A percentile compares a stretch with the other conserved stretches of the same genome.
phyloP scores from a whole-genome alignment of 768 basidiomycete species.

The Pleurotus eryngii region DNA sequence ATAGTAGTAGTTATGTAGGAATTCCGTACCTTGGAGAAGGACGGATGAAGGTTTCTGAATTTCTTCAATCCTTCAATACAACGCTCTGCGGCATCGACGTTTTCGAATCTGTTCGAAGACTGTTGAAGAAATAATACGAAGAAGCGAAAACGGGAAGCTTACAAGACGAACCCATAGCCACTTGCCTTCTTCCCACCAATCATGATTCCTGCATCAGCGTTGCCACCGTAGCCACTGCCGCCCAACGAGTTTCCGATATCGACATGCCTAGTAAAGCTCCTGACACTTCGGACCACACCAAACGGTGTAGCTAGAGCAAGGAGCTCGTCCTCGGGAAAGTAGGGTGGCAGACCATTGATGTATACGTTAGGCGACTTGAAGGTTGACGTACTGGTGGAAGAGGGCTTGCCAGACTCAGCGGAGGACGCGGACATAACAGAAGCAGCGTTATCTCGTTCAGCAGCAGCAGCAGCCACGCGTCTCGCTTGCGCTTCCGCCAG shows the following conservation, averaged over 20 bases:
- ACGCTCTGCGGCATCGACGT: constrained; percentile 62
- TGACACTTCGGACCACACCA: constrained; percentile 71
- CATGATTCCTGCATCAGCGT: constrained; percentile 6
- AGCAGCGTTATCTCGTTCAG: neutral
- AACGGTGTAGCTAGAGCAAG: constrained; percentile 70
- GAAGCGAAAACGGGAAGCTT: neutral
- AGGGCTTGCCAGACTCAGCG: neutral
- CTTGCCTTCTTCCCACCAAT: constrained; percentile 3
- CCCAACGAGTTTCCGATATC: constrained; percentile 45
- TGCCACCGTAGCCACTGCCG: constrained; percentile 22
- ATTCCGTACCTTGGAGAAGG: constrained; percentile 71
- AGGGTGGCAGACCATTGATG: constrained; percentile 83
- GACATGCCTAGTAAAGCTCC: constrained; percentile 82
- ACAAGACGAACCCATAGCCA: constrained; percentile 10
- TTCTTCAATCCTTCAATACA: constrained; percentile 71
- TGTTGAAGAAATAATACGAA: neutral
- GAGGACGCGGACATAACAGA: neutral
- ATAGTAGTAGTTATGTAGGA: constrained; percentile 5
- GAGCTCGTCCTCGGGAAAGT: constrained; percentile 78
- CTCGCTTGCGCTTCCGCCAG: neutral
- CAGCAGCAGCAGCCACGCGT: neutral
- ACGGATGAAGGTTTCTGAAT: constrained; percentile 78
- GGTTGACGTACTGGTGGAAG: neutral
- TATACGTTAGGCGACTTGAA: constrained; percentile 75
- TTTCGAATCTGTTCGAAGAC: constrained; percentile 51